Base-by-base conservation (phyloP, 75 land plant species). In the Sequoiadendron giganteum region DNA sequence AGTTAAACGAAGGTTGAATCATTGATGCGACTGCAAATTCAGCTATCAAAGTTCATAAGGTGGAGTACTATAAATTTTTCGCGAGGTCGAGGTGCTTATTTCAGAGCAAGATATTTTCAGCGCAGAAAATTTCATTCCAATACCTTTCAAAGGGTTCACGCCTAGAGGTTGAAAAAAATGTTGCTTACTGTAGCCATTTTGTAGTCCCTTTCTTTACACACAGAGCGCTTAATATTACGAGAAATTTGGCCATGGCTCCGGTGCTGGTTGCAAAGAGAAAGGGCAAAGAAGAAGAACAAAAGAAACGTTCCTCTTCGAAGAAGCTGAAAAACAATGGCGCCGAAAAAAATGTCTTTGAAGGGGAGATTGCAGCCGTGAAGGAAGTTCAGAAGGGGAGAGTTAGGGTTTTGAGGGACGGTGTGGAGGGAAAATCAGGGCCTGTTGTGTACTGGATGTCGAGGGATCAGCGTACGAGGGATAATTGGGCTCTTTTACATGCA, bases 391-490 rank as follows among this genome's bases (percentile, higher is more conserved):
- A 88, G 40, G 94, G 93, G 3, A 87, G 96, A 39, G 55, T 95
- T 68, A 86, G 95, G 84, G 87, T 92, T 32, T 89, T 95, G 68
- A 90, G 89, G 61, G 79, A 85, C 39, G 93, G 91, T 10, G 21
- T 43, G 0, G 65, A 42, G 47, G 81, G 82, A 10, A 47, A 80
- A 21, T 16, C 7, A 15, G 95, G 96, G 21, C 96, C 97, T 2
- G 99, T 96, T 4, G 93, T 98, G 85, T 98, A 98, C 87, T 98
- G 99, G 99, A 95, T 98, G 97, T 98, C 96, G 78, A 90, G 99
- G 55, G 99, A 98, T 84, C 99, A 98, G 83, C 89, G 99, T 78
- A 61, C 91, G 32, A 90, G 89, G 21, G 99, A 98, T 92, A 98
- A 98, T 87, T 98, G 99, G 99, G 99, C 99, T 1, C 92, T 98